Percentiles rank a stretch among this genome's conserved stretches.
These are phyloP conservation scores for rapeseed (Brassica napus) DNA, from an alignment of 345 rosid genomes.

Conservation along the genomic window Da-Ae NC_063439.1:872001-872500, in stretches of 20 bases:
- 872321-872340: slow-evolving; percentile 24
- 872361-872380: slow-evolving; percentile 36
- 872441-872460: neutral
- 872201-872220: neutral
- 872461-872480: neutral
- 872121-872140: slow-evolving; percentile 70
- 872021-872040: slow-evolving; percentile 61
- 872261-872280: neutral
- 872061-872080: slow-evolving; percentile 76
- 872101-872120: slow-evolving; percentile 54
- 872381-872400: slow-evolving; percentile 41
- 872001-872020: slow-evolving; percentile 94
- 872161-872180: slow-evolving; percentile 67
- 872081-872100: slow-evolving; percentile 77
- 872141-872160: slow-evolving; percentile 94
- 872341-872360: slow-evolving; percentile 42
- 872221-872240: neutral
- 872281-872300: slow-evolving; percentile 28
- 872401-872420: slow-evolving; percentile 26
- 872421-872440: neutral
- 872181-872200: slow-evolving; percentile 69
- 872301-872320: slow-evolving; percentile 6
- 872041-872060: slow-evolving; percentile 66
- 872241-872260: neutral
- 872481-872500: too few relatives aligned